Conservation (phyloP, 768 basidiomycete genomes). For the Lentinula boryana region DNA sequence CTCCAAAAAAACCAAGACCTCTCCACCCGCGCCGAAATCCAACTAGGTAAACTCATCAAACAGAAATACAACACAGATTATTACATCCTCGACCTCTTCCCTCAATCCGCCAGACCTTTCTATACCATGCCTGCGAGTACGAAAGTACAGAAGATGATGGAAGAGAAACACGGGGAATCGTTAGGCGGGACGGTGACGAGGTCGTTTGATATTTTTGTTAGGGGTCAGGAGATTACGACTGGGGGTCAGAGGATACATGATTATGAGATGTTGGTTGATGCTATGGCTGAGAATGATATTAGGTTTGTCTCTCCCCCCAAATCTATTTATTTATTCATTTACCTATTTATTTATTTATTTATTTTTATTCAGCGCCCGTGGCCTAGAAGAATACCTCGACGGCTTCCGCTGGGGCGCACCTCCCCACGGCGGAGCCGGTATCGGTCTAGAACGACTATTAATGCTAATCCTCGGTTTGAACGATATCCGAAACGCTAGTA, state of each 20-base stretch:
- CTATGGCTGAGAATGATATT: constrained; percentile 31
- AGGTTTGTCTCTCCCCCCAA: constrained; percentile 25
- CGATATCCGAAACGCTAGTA: constrained; percentile 35
- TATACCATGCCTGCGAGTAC: constrained; percentile 46
- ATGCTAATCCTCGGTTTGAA: constrained; percentile 44
- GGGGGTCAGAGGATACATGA: constrained; percentile 50
- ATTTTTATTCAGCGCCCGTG: background rate
- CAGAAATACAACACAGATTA: constrained; percentile 49
- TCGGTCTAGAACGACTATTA: constrained; percentile 45
- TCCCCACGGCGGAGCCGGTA: constrained; percentile 45
- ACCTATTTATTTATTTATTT: too few relatives aligned
- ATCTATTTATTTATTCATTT: too few relatives aligned
- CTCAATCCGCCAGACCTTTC: constrained; percentile 42
- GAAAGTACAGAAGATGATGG: background rate
- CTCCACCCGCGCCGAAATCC: constrained; percentile 40
- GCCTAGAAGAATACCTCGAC: constrained; percentile 37
- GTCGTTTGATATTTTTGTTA: constrained; percentile 54
- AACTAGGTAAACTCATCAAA: constrained; percentile 41
- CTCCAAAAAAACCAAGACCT: constrained; percentile 49
- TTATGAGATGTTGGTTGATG: constrained; percentile 30
- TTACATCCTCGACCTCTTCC: constrained; percentile 55
- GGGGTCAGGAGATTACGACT: constrained; percentile 49
- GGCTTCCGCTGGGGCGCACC: constrained; percentile 44
- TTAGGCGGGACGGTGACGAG: constrained; percentile 26
- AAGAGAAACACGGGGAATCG: background rate